Evolutionary conservation across 176 grass and related monocot species (phyloP).

Genomic region (Alloteropsis semialata): DNA sequence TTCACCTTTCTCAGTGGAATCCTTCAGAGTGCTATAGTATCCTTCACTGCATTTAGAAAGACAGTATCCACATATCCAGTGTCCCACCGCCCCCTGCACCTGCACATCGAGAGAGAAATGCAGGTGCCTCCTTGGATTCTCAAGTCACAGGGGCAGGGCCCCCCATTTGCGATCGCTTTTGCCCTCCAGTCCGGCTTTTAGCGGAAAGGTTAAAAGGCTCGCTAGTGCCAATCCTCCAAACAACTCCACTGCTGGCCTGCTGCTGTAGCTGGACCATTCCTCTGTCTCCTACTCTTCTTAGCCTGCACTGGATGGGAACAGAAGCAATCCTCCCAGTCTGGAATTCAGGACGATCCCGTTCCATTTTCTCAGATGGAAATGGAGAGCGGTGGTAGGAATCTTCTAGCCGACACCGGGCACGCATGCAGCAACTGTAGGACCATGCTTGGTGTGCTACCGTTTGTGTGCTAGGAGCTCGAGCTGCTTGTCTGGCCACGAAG

Average conservation of each 20-base stretch:
- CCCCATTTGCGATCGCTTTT: slow-evolving; percentile 27
- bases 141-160: neutral
- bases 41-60: slow-evolving; percentile 7
- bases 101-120: slow-evolving; percentile 5
- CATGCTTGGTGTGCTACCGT: neutral
- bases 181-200: neutral
- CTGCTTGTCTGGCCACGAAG: neutral
- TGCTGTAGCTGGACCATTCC: neutral
- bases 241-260: slow-evolving; percentile 20
- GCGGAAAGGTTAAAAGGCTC: slow-evolving; percentile 13
- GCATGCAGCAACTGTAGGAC: neutral
- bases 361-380: neutral
- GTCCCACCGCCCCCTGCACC: neutral
- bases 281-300: neutral
- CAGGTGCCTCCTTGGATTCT: slow-evolving; percentile 38
- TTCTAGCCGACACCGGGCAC: slow-evolving; percentile 12
- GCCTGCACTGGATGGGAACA: neutral
- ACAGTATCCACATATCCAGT: neutral
- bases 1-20: neutral
- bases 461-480: neutral
- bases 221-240: slow-evolving; percentile 21
- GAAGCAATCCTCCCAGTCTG: neutral
- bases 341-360: neutral
- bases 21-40: neutral
- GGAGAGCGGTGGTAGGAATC: neutral